Base-by-base conservation (phyloP, 768 basidiomycete species). In the Pluteus cervinus region DNA sequence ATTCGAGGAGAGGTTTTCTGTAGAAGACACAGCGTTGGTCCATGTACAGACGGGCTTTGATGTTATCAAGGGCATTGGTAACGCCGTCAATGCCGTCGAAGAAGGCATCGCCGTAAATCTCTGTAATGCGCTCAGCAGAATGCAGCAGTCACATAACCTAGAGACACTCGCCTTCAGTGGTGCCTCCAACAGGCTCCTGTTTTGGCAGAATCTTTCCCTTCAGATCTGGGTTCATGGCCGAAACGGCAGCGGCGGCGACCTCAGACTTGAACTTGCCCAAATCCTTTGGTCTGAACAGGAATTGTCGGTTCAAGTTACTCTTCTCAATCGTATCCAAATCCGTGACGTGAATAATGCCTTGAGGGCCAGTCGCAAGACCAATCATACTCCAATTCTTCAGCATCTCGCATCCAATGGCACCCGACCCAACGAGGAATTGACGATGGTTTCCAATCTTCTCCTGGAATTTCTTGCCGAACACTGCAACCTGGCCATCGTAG, bases 381-480 rank as follows among this genome's bases (percentile, higher is more conserved):
- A 98, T 94, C 90, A 98, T 87, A 47, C 88, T 86, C 96, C 96
- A 99, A 62, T 98, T 99, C 72, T 99, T 99, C 52, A 99, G 66
- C 96, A 98, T 98, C 66, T 99, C 96, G 55, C 96, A 99, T 14
- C 96, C 96, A 56, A 99, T 98, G 24, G 96, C 96, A 30, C 96
- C 96, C n/a, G 94, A 81, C 7, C 96, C 96, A 39, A 99, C 96
- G 30, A 99, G 74, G 76, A 99, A 99, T 53, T 98, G 88, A 18
- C 86, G 76, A 55, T 90, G 79, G 54, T 86, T 84, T 28, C 78
- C 75, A 43, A 99, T 82, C 68, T 88, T 96, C 26, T 84, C 73
- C 48, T 99, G 96, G 79, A 98, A 98, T 2, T 63, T 54, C 58
- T 80, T 86, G 5, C 96, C 96, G 53, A 99, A 97, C 7, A 99